These are phyloP conservation scores for Cystobasidiaceae sp. DNA, from an alignment of 1,284 basidiomycete genomes.

Conservation along the genomic window DNA sequence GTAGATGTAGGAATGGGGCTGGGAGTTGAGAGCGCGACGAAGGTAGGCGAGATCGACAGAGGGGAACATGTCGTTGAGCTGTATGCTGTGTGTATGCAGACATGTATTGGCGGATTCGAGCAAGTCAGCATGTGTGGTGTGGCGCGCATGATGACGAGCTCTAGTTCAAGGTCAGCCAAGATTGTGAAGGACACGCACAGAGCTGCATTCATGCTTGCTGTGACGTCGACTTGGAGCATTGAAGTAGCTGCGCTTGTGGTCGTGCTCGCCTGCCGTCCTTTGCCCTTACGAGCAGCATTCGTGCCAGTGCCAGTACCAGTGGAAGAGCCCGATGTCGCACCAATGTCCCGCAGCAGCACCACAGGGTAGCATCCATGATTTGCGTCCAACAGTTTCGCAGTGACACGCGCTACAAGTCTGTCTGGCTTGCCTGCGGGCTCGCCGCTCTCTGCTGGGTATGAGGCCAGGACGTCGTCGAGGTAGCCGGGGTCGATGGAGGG, in stretches of 20 bases:
- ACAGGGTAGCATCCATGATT: constrained; percentile 26
- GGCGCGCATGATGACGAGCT: no score
- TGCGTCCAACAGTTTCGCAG: constrained; percentile 14
- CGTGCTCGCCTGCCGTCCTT: constrained; percentile 2
- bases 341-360: constrained; percentile 1
- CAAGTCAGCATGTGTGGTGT: background rate
- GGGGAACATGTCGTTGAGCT: constrained; percentile 17
- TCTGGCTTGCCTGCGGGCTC: background rate
- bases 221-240: constrained; percentile 18
- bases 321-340: background rate
- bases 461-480: background rate
- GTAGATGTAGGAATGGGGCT: constrained; percentile 15
- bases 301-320: background rate
- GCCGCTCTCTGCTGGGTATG: background rate
- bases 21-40: background rate
- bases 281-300: constrained; percentile 1
- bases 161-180: background rate
- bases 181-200: background rate
- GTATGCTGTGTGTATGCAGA: background rate
- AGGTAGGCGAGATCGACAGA: constrained; percentile 12
- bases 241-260: background rate
- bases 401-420: constrained; percentile 15
- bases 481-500: constrained; percentile 16
- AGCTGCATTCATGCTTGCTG: constrained; percentile 5
- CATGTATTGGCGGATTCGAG: background rate